A percentile compares a stretch with the other conserved stretches of the same genome.
phyloP scores from a whole-genome alignment of 1,284 basidiomycete genomes.

The Boletus mariae region DNA sequence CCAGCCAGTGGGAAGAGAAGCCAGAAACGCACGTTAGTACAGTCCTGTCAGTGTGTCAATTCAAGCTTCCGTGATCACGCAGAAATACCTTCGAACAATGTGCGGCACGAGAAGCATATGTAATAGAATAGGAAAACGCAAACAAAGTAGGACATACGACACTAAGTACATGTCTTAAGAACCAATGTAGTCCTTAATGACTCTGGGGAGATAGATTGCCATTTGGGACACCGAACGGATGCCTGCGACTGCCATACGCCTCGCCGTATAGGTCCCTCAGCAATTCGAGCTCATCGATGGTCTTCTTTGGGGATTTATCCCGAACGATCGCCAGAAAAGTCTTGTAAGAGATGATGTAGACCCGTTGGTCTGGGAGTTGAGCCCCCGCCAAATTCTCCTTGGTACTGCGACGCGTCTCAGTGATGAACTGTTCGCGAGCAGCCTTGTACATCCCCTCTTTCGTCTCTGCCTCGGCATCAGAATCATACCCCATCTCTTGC shows the following conservation, averaged over 20 bases:
- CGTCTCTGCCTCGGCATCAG: constrained; percentile 17
- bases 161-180: background rate
- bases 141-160: background rate
- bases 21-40: too few relatives aligned
- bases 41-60: background rate
- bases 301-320: constrained; percentile 21
- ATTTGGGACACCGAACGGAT: constrained; percentile 2
- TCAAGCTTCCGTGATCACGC: too few relatives aligned
- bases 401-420: constrained; percentile 29
- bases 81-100: too few relatives aligned
- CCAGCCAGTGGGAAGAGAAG: too few relatives aligned
- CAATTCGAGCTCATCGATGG: constrained; percentile 34
- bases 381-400: constrained; percentile 28
- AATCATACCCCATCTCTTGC: constrained; percentile 30
- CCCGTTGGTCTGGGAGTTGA: constrained; percentile 27
- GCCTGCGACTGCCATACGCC: constrained; percentile 15
- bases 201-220: constrained; percentile 5
- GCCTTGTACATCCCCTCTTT: constrained; percentile 21
- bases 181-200: constrained; percentile 5
- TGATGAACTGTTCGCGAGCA: constrained; percentile 23
- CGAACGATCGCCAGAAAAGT: constrained; percentile 19
- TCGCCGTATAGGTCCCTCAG: constrained; percentile 27
- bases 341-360: constrained; percentile 32
- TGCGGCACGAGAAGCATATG: background rate
- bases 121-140: background rate